Base-by-base conservation (phyloP, 2,329 filamentous ascomycete species). In the Geosmithia putterillii region DNA sequence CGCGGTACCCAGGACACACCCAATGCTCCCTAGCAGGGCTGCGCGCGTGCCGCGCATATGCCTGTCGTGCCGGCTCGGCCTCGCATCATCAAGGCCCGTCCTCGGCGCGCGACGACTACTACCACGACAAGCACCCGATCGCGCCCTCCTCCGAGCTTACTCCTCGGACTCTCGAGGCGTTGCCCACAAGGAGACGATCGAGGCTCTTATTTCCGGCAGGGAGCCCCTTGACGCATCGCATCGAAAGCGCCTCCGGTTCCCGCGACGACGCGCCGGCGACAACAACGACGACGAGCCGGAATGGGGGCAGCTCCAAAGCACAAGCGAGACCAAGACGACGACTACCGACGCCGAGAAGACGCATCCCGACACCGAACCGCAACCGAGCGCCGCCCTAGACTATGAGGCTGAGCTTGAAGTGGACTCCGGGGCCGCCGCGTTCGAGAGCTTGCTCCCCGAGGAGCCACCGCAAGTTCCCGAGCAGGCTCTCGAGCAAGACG, bases 1-100 rank as follows among this genome's bases (percentile, higher is more conserved):
- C 25, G 17, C 40, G 15, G 34, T 22, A 42, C 34, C 22, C 28
- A 12, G 7, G 7, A 37, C 17, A 28, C 20, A 23, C 35, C 36
- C 35, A 40, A 66, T 66, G 63, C 52, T 65, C 48, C 57, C 60
- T n/a, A n/a, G n/a, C 18, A 58, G 57, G 48, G 55, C 55, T 45
- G 51, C 46, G 8, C 50, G 54, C 42, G 51, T 55, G 47, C 54
- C 59, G 54, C 58, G 54, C 34, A 51, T 62, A 28, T 63, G 60
- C 47, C 50, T 56, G 40, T 52, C 52, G 52, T 65, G 63, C 47
- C 57, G 57, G 38, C 49, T 52, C 19, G 52, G 57, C 44, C 44
- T 64, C 17, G 43, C 49, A 38, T 53, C 50, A 40, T 52, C 51
- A 14, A 38, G 20, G 19, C 9, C 40, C 9, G 25, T 10, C 7